Evolutionary conservation across 2,329 filamentous ascomycete species (phyloP), one percentile per base, ranked within the genome.

Genomic region (Neofusicoccum laricinum): DNA sequence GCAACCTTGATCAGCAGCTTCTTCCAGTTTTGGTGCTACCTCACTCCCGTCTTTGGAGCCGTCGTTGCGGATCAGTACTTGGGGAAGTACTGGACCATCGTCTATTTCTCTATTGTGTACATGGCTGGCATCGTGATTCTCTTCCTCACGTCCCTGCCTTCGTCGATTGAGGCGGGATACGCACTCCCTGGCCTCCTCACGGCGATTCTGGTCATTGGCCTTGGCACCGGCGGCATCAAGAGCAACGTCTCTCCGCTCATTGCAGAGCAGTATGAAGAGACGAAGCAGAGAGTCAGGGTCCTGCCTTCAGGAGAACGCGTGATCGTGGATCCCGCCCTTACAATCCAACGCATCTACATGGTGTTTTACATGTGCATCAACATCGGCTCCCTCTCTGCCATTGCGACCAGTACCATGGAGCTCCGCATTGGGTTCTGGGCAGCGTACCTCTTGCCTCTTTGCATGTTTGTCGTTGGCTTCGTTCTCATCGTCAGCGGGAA

Each of bases 191-290:
- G 85, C 59, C 90, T 92, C 70, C 75, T 88, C 2, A 77, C 87
- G 34, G 86, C 86, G 25, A 81, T 90, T 68, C 76, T 90, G 49
- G 83, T 92, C 71, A 85, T 92, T 72, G 89, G 89, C n/a, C 75
- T 91, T 34, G 90, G 90, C 48, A 91, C 90, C 1, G 90, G 90
- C 67, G 89, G 91, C 71, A 92, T 93, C 85, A 94, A 93, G 81
- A 86, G 88, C 67, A 93, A 93, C 72, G 90, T 93, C 48, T 78
- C 78, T 10, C 81, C 81, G 2, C 67, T 83, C 32, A 81, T 82
- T 64, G 80, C 80, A 8, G 81, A 83, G 67, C 81, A 83, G 68
- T 79, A 81, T 55, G 73, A 72, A 7, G 74, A 75, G n/a, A 78
- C 73, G 21, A 76, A 71, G 25, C 76, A 78, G 25, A 77, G 76